These are phyloP conservation scores for Phialocephala subalpina DNA, from an alignment of 2,329 filamentous ascomycete genomes.

Conservation along the genomic window DNA sequence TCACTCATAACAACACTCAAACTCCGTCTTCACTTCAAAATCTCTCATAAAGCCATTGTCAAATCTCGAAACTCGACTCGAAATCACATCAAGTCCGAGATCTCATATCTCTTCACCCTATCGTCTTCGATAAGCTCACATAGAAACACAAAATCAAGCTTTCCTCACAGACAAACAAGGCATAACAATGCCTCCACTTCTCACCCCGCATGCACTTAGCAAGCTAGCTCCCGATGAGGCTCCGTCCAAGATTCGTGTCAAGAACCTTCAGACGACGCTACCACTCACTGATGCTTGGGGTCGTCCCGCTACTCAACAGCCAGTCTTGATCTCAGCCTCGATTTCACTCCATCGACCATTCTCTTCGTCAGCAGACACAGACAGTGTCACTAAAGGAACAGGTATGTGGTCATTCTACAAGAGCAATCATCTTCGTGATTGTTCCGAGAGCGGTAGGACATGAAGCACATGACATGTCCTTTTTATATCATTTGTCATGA, in stretches of 20 bases:
- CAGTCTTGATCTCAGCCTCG: constrained; percentile 65
- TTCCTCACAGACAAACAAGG: neutral
- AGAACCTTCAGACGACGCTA: constrained; percentile 66
- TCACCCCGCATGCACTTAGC: constrained; percentile 27
- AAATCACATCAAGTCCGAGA: too few species aligned
- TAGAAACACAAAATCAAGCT: neutral
- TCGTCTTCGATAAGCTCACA: constrained; percentile 1
- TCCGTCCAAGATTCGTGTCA: constrained; percentile 64
- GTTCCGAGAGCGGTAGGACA: neutral
- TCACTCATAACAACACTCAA: neutral
- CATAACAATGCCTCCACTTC: constrained; percentile 21
- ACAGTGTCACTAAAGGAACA: constrained; percentile 72
- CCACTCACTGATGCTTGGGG: constrained; percentile 62
- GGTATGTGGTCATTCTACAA: neutral
- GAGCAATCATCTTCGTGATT: neutral
- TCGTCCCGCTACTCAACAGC: constrained; percentile 63
- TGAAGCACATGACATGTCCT: neutral
- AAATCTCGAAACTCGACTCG: neutral
- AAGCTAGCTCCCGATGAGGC: constrained; percentile 47
- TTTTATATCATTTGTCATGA: neutral
- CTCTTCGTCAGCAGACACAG: constrained; percentile 57
- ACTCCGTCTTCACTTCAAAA: neutral
- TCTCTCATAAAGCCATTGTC: neutral
- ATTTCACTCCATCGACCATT: constrained; percentile 66
- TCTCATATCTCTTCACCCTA: neutral